Evolutionary conservation across 345 rosid genomes (phyloP).

Genomic region (Schrenkiella parvula): DNA sequence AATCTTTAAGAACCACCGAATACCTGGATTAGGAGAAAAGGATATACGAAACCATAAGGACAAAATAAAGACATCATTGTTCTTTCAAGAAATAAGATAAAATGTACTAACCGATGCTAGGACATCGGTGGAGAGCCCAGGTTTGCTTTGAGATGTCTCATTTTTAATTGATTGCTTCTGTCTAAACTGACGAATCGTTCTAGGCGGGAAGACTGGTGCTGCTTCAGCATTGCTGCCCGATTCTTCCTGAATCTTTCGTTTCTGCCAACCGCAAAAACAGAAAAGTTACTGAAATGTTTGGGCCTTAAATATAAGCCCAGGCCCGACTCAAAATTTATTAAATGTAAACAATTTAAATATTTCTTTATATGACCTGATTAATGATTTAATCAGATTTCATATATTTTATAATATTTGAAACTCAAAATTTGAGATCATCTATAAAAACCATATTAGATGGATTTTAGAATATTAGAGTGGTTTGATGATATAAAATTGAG

Average conservation of each 20-base stretch:
- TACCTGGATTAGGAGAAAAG: conserved; percentile 34
- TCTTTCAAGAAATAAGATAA: background rate
- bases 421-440: too few relatives aligned
- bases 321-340: too few relatives aligned
- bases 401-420: too few relatives aligned
- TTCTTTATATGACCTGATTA: too few relatives aligned
- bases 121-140: conserved; percentile 60
- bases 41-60: background rate
- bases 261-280: conserved; percentile 41
- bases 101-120: conserved; percentile 58
- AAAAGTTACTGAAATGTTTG: too few relatives aligned
- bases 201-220: conserved; percentile 36
- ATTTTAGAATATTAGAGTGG: too few relatives aligned
- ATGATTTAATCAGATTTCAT: too few relatives aligned
- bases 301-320: too few relatives aligned
- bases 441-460: too few relatives aligned
- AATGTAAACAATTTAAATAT: too few relatives aligned
- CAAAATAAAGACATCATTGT: background rate
- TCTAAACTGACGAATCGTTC: conserved; percentile 54
- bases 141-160: conserved; percentile 44
- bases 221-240: conserved; percentile 34
- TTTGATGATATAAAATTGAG: too few relatives aligned
- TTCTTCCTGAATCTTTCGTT: conserved; percentile 56
- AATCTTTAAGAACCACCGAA: conserved; percentile 42
- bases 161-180: conserved; percentile 64